Base-by-base conservation (phyloP, 2,329 filamentous ascomycete genomes). In the Pseudogymnoascus destructans region DNA sequence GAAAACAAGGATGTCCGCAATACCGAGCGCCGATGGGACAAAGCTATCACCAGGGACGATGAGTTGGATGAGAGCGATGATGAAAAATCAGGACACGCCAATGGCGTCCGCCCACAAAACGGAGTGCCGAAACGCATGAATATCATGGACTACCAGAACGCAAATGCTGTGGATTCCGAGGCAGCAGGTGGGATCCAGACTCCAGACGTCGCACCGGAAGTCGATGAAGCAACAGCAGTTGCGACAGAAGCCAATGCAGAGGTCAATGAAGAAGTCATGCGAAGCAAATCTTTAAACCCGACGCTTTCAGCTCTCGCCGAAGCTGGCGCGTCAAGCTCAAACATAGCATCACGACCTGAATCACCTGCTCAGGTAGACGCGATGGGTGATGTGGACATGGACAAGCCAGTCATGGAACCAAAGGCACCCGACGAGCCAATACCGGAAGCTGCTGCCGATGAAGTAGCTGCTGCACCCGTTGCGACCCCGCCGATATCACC, bases 1-100 rank as follows among this genome's bases (percentile, higher is more conserved):
- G 81, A 88, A 64, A 90, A 93, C 69, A 86, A 88, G 65, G 92
- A 97, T 68, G 80, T 80, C 58, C 85, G 92, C 23, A 83, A 85
- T 71, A 95, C 89, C 0, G 81, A 93, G 70, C 85, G 88, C 33
- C 81, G 85, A 62, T 90, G 87, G 77, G 92, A 97, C 63, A 84
- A 90, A 70, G 84, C 80, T 55, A 79, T 89, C 23, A 80, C 84
- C 57, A 82, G 87, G 59, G 82, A 88, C 6, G 87, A 87, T 64
- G 92, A 96, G 68, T 81, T 91, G 42, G 87, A 90, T 60, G 87
- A 93, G 42, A 95, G 88, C 63, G 90, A 95, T 61, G 89, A 95
- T 60, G 92, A 97, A 65, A 89, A 95, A 9, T 81, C 89, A 71
- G 80, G 80, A 40, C 76, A 76, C 40, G 78, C 79, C 35, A 89